phyloP scores from a whole-genome alignment of 2,329 filamentous ascomycete genomes.

The Scytalidium sp. region DNA sequence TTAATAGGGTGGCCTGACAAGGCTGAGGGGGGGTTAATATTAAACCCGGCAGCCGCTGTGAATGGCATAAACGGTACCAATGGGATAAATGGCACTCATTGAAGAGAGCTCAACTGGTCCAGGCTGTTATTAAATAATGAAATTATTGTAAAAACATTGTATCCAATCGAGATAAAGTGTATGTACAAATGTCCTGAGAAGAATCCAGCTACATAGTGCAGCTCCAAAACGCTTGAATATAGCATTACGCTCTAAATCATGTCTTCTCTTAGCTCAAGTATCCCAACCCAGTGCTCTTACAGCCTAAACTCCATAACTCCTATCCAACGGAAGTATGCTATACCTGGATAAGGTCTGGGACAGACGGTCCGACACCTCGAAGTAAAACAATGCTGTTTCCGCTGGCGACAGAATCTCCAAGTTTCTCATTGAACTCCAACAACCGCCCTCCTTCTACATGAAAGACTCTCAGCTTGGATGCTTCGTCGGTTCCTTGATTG shows the following conservation, averaged over 20 bases:
- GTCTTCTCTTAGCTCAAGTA: no score
- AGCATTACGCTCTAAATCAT: no score
- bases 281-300: no score
- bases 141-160: no score
- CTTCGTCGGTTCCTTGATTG: conserved; percentile 72
- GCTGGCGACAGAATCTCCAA: conserved; percentile 68
- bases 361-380: conserved; percentile 76
- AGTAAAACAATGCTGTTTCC: conserved; percentile 90
- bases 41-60: conserved; percentile 16
- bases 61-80: neutral
- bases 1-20: conserved; percentile 30
- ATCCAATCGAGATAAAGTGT: no score
- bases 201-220: no score
- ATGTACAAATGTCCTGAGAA: no score
- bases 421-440: conserved; percentile 83
- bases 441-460: conserved; percentile 88
- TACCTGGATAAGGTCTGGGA: conserved; percentile 65
- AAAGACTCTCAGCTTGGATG: conserved; percentile 80
- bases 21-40: conserved; percentile 23
- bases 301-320: neutral
- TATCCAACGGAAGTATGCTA: neutral
- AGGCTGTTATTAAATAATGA: no score
- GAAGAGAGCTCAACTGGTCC: neutral
- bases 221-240: no score
- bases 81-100: neutral